A percentile compares a stretch with the other conserved stretches of the same genome.
phyloP scores from a whole-genome alignment of 306 rosid genomes.

The Malus orientalis region DNA sequence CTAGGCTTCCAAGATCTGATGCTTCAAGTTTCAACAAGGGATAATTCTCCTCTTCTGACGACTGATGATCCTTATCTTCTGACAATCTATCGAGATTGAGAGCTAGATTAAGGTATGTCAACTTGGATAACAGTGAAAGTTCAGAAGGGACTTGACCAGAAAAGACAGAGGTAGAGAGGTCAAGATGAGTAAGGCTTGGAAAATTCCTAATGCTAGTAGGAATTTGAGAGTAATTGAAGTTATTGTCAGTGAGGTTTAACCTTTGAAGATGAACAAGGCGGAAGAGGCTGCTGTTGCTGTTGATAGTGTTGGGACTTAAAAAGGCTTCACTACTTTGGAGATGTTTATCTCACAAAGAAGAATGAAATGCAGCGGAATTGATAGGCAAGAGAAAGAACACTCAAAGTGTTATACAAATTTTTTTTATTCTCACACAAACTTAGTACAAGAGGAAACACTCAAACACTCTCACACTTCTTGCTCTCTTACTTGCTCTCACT shows the following conservation, averaged over 20 bases:
- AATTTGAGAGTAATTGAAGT: constrained; percentile 13
- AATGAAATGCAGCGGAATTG: too few relatives aligned
- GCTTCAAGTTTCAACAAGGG: neutral
- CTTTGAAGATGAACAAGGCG: constrained; percentile 5
- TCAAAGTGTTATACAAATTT: too few relatives aligned
- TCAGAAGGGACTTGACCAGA: constrained; percentile 7
- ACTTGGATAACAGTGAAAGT: neutral
- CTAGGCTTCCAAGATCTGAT: neutral
- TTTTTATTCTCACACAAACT: too few relatives aligned
- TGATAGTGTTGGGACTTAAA: neutral
- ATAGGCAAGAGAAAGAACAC: too few relatives aligned
- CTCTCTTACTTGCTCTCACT: too few relatives aligned
- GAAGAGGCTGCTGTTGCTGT: constrained; percentile 4
- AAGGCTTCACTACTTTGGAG: too few relatives aligned
- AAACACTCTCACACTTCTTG: too few relatives aligned
- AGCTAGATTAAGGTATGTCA: neutral
- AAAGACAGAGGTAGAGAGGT: neutral
- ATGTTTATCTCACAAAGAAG: too few relatives aligned
- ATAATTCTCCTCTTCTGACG: neutral
- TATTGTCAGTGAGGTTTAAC: neutral
- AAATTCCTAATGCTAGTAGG: neutral
- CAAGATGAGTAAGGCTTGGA: neutral
- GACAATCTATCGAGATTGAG: too few relatives aligned
- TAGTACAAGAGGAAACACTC: too few relatives aligned
- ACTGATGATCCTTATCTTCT: too few relatives aligned